These are phyloP conservation scores for Phytophthora pinifolia DNA, from an alignment of 352 stramenopile genomes.

Conservation along the genomic window DNA sequence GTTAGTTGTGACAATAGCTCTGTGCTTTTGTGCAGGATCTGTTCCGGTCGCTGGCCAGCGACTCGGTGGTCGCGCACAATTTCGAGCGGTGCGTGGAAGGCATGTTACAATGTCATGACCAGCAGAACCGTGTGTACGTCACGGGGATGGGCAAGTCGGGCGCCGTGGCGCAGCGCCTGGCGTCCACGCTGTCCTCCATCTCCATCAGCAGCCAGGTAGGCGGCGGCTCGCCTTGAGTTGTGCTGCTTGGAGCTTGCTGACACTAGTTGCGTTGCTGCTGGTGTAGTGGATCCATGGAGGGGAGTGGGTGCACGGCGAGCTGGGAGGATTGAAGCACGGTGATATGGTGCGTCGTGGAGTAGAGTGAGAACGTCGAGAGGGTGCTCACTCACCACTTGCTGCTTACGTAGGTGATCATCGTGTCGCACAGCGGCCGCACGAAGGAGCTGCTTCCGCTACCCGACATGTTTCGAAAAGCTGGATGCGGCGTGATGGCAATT, in stretches of 20 bases:
- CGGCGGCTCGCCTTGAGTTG: background rate
- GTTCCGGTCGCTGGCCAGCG: constrained; percentile 32
- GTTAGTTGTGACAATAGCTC: background rate
- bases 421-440: constrained; percentile 77
- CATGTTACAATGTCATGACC: constrained; percentile 47
- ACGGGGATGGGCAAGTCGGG: constrained; percentile 84
- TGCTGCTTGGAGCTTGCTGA: constrained; percentile 3
- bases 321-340: constrained; percentile 58
- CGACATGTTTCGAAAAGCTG: constrained; percentile 36
- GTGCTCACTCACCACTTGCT: background rate
- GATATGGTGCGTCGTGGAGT: constrained; percentile 44
- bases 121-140: constrained; percentile 54
- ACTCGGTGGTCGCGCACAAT: constrained; percentile 20
- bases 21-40: constrained; percentile 32
- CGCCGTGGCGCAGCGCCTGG: constrained; percentile 68
- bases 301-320: constrained; percentile 81
- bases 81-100: constrained; percentile 37
- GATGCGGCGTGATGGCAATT: constrained; percentile 51
- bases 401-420: constrained; percentile 49
- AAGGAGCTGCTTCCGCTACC: constrained; percentile 60
- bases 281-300: constrained; percentile 70
- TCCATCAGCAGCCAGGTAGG: constrained; percentile 68
- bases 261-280: constrained; percentile 1
- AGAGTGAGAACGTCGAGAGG: background rate
- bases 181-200: constrained; percentile 70